phyloP scores from a whole-genome alignment of 2,329 filamentous ascomycete genomes.

The Pleomassaria siparia region DNA sequence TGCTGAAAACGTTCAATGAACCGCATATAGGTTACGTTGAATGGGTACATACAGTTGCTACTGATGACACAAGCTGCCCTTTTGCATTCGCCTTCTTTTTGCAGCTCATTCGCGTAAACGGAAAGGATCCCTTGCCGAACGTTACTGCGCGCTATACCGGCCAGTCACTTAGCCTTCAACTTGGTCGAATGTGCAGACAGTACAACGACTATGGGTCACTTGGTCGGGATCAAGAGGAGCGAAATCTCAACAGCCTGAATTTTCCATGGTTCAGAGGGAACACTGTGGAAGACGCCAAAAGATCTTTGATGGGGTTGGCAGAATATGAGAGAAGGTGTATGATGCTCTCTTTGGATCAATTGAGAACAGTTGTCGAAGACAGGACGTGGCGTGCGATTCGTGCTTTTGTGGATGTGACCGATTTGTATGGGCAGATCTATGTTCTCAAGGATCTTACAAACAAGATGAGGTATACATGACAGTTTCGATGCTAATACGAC shows the following conservation, averaged over 20 bases:
- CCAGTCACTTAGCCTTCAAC: constrained; percentile 18
- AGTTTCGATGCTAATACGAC: no score
- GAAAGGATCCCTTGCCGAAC: constrained; percentile 14
- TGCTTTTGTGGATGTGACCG: constrained; percentile 37
- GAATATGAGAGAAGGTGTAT: constrained; percentile 29
- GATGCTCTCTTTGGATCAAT: constrained; percentile 5
- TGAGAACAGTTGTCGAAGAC: constrained; percentile 4
- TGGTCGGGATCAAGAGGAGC: constrained; percentile 28
- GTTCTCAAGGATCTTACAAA: no score
- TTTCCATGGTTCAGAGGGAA: constrained; percentile 31
- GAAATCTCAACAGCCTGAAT: constrained; percentile 29
- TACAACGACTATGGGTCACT: constrained; percentile 33
- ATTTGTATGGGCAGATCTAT: constrained; percentile 43
- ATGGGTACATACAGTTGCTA: constrained; percentile 15
- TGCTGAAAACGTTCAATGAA: constrained; percentile 1
- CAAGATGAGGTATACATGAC: no score
- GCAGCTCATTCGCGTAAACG: constrained; percentile 13
- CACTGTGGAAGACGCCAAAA: constrained; percentile 9
- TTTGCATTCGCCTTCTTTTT: constrained; percentile 16
- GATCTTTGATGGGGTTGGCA: constrained; percentile 22
- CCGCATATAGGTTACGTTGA: constrained; percentile 13
- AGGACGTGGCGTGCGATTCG: constrained; percentile 13
- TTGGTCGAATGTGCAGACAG: constrained; percentile 26
- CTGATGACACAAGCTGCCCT: constrained; percentile 16
- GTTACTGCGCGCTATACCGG: constrained; percentile 28